Evolutionary conservation across 495 filamentous ascomycete genomes (phyloP).

Genomic region (Annulohypoxylon stygium): DNA sequence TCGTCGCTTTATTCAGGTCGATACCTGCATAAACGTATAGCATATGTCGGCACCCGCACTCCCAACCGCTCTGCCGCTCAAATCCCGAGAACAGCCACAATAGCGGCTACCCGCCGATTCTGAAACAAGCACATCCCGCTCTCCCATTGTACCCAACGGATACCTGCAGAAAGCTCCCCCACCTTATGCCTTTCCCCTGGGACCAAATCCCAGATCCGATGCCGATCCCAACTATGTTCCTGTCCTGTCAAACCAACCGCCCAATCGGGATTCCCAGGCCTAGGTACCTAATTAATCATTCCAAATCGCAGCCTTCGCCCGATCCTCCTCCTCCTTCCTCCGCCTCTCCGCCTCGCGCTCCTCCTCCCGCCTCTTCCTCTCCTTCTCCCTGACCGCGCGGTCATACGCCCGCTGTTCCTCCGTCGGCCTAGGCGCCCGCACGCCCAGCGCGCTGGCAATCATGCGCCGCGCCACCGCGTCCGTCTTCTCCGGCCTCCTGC

Average conservation of each 20-base stretch:
- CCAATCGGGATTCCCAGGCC: too few relatives aligned
- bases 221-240: not conserved
- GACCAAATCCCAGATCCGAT: not conserved
- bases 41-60: not conserved
- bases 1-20: not conserved
- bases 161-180: constrained; percentile 7
- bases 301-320: constrained; percentile 82
- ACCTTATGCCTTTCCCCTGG: not conserved
- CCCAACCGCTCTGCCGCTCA: not conserved
- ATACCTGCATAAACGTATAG: not conserved
- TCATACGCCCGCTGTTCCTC: constrained; percentile 94
- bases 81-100: not conserved
- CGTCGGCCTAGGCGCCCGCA: constrained; percentile 81
- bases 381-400: constrained; percentile 83
- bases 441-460: constrained; percentile 90
- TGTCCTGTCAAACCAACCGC: not conserved
- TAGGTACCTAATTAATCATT: too few relatives aligned
- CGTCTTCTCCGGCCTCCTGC: constrained; percentile 85
- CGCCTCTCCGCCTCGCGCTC: constrained; percentile 75
- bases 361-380: constrained; percentile 79
- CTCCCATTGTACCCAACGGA: not conserved
- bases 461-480: constrained; percentile 89
- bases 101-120: constrained; percentile 2
- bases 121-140: constrained; percentile 4
- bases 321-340: constrained; percentile 76